Base-by-base conservation (phyloP, 2,329 filamentous ascomycete genomes). In the Apiospora malaysiana region DNA sequence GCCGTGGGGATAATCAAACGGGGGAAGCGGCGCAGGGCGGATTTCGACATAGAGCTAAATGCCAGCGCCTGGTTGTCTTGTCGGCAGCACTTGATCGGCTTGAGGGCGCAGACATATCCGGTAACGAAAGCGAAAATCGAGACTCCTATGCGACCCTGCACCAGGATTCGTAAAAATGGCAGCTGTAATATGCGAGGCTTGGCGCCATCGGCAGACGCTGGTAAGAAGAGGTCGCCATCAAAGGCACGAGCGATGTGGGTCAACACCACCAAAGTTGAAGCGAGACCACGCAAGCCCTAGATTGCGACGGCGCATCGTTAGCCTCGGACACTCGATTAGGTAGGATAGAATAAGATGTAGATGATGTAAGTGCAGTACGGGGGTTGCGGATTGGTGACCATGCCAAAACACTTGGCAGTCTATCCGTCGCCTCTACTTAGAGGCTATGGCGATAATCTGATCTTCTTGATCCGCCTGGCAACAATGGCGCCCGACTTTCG, bases 91-190 rank as follows among this genome's bases (percentile, higher is more conserved):
- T 85, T 84, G 71, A 91, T 85, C 21, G 89, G 87, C 75, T 90
- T 90, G 69, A 91, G 83, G 4, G 88, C 86, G 79, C 90, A 91
- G 68, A 91, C 89, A 75, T 90, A 91, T 70, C 89, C 89, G 27
- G 89, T 89, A 49, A 91, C 88, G 66, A 92, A 84, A 76, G 90
- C 87, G 79, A 92, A 92, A 73, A 92, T 89, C 18, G 89, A 87
- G 2, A 92, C 90, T 79, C 90, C 91, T 65, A 89, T 88, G 21
- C 91, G 86, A 27, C 90, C 89, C 76, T 90, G 88, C 68, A 87
- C 83, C 49, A 88, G 82, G 66, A 91, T 85, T 70, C 89, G 87
- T 71, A 91, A 80, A 75, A 88, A 87, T 18, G 89, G 89, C 51
- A 85, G 82, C 78, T 91, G 89, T 72, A 90, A 83, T 42, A 89